Conservation (phyloP, 1,139 yeast species). For the Saccharomycopsis phalli region DNA sequence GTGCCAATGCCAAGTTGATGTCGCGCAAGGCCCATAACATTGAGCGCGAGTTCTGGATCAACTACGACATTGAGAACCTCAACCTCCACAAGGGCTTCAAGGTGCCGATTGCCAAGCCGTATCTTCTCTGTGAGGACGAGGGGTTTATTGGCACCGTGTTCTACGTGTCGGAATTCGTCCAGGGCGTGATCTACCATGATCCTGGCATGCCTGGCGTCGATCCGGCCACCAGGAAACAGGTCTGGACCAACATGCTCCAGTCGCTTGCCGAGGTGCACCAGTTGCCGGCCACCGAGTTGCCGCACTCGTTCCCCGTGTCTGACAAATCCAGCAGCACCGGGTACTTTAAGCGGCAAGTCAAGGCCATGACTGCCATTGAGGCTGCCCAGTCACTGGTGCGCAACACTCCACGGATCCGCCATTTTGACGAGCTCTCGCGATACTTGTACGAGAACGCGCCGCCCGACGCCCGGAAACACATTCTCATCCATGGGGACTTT, state of each 20-base stretch:
- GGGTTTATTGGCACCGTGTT: constrained; percentile 40
- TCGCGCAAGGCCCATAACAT: constrained; percentile 59
- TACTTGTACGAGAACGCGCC: constrained; percentile 41
- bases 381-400: constrained; percentile 34
- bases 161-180: constrained; percentile 52
- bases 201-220: constrained; percentile 38
- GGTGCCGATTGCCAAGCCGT: constrained; percentile 44
- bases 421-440: constrained; percentile 35
- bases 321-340: constrained; percentile 32
- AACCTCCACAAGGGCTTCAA: constrained; percentile 18
- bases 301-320: constrained; percentile 36
- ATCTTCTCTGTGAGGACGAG: constrained; percentile 40
- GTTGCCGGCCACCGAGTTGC: constrained; percentile 39
- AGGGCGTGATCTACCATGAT: constrained; percentile 51
- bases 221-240: constrained; percentile 24
- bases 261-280: constrained; percentile 47
- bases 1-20: constrained; percentile 43
- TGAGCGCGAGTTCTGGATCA: constrained; percentile 47
- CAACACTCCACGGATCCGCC: constrained; percentile 37
- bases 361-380: constrained; percentile 40
- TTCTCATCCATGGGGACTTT: constrained; percentile 60
- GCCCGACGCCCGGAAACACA: constrained; percentile 35
- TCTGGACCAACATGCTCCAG: constrained; percentile 46
- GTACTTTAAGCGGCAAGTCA: constrained; percentile 50
- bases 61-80: constrained; percentile 20